A percentile compares a stretch with the other conserved stretches of the same genome.
Evolutionary conservation across 2,329 filamentous ascomycete genomes (phyloP).

Genomic region (Ceratocystis alfenasii): DNA sequence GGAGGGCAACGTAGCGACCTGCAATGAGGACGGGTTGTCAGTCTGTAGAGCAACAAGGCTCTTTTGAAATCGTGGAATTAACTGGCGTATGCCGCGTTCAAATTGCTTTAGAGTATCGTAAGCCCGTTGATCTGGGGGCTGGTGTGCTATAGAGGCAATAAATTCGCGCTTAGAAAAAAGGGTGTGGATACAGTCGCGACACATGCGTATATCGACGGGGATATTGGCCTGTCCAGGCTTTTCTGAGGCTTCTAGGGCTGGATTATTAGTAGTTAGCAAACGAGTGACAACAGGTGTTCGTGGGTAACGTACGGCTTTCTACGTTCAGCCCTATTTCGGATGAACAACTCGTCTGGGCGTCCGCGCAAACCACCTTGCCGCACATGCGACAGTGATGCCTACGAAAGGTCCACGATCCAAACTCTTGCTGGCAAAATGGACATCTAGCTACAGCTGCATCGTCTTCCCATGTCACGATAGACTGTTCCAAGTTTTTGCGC

Average conservation of each 20-base stretch:
- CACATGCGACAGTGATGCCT: conserved; percentile 92
- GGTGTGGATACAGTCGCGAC: conserved; percentile 65
- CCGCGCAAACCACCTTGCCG: conserved; percentile 83
- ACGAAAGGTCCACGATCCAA: conserved; percentile 83
- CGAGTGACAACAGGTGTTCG: not conserved
- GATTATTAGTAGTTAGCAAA: not conserved
- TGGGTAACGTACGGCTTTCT: conserved; percentile 35
- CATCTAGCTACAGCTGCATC: conserved; percentile 69
- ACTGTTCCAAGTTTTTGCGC: conserved; percentile 75
- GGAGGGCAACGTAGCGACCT: conserved; percentile 28
- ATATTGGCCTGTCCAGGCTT: conserved; percentile 39
- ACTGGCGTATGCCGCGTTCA: conserved; percentile 68
- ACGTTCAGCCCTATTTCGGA: conserved; percentile 72
- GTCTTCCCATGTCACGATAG: conserved; percentile 89
- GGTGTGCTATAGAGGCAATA: conserved; percentile 51
- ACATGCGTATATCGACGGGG: conserved; percentile 77
- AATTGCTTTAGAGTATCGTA: conserved; percentile 80
- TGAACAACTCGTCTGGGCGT: conserved; percentile 73
- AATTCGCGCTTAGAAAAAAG: conserved; percentile 64
- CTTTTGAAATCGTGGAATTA: conserved; percentile 76
- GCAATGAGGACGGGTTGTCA: not conserved
- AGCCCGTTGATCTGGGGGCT: conserved; percentile 62
- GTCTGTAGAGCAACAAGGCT: conserved; percentile 51
- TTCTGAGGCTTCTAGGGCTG: conserved; percentile 31
- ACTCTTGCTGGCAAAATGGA: conserved; percentile 92